Evolutionary conservation across 2,329 filamentous ascomycete species (phyloP), one percentile per base, ranked within the genome.

Genomic region (Alternaria postmessia): DNA sequence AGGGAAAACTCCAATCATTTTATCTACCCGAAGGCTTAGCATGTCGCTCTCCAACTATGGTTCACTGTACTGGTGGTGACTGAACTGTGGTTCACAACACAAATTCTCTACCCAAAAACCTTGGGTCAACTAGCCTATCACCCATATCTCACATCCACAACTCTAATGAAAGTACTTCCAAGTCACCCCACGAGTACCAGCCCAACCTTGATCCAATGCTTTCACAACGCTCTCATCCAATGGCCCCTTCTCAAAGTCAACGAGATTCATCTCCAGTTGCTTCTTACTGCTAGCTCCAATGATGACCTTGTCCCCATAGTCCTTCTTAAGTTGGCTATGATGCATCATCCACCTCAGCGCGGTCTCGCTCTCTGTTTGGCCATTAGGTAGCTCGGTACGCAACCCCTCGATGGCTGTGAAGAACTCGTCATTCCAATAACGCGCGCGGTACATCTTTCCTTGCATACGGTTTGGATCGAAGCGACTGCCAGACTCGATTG

Each of bases 181-280:
- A 32, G 55, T 55, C 42, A 64, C 44, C 1, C 59, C 59, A 48
- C 54, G 63, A 18, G 24, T 47, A 28, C 89, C 80, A 65, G 82
- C 66, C 92, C 93, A 96, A 4, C 90, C 92, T 6, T 49, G 5
- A 1, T 49, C 30, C 30, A 49, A 11, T 16, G 20, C 32, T 11
- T 49, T 38, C 30, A 49, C 46, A 49, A 49, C 32, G 2, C 2
- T 7, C 78, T 91, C 81, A 67, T 96, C 91, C 57, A 96, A 81
- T 14, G 86, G 89, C 72, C 90, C 86, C 69, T 88, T 87, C 68
- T 87, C 85, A 32, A 88, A 68, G 65, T 87, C 84, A 41, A 71
- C 78, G 55, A 88, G 74, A 64, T 88, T 88, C 42, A 76, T 76
- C 72, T 87, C 80, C 49, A 89, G 70, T 70, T 88, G 87, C 36